Evolutionary conservation across 2,329 filamentous ascomycete species (phyloP).

Genomic region (Biscogniauxia marginata): DNA sequence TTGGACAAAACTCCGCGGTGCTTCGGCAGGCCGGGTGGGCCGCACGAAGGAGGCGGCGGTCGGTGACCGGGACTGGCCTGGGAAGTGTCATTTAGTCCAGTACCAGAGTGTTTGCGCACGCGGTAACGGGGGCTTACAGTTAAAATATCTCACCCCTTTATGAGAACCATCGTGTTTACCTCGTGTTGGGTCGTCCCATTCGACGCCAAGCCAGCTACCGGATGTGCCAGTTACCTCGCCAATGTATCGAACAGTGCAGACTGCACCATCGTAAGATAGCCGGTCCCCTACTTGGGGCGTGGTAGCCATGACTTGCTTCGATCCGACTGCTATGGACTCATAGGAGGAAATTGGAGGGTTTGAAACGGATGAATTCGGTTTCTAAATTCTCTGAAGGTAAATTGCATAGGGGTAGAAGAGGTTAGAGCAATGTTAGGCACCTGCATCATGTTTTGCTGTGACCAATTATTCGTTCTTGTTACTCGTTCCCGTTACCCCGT

Average conservation of each 20-base stretch:
- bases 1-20: constrained; percentile 70
- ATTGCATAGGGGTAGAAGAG: too few relatives aligned
- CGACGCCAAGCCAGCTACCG: constrained; percentile 86
- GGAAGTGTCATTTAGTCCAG: neutral
- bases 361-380: too few relatives aligned
- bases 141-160: constrained; percentile 76
- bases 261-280: constrained; percentile 71
- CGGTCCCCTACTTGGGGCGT: constrained; percentile 64
- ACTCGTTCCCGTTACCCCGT: neutral
- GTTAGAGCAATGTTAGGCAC: neutral
- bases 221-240: constrained; percentile 74
- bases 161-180: constrained; percentile 91
- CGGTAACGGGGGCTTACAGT: constrained; percentile 55
- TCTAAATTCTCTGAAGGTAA: neutral
- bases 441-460: neutral
- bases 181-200: constrained; percentile 86
- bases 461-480: neutral
- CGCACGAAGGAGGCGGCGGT: constrained; percentile 86
- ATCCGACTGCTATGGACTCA: neutral
- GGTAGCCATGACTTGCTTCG: constrained; percentile 35
- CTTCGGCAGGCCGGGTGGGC: constrained; percentile 68
- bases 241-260: constrained; percentile 83
- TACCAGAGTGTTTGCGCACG: neutral
- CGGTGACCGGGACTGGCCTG: constrained; percentile 60
- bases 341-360: neutral